Evolutionary conservation across 192 early-diverging fungal species (phyloP).

Genomic region (Umbelopsis sp.): DNA sequence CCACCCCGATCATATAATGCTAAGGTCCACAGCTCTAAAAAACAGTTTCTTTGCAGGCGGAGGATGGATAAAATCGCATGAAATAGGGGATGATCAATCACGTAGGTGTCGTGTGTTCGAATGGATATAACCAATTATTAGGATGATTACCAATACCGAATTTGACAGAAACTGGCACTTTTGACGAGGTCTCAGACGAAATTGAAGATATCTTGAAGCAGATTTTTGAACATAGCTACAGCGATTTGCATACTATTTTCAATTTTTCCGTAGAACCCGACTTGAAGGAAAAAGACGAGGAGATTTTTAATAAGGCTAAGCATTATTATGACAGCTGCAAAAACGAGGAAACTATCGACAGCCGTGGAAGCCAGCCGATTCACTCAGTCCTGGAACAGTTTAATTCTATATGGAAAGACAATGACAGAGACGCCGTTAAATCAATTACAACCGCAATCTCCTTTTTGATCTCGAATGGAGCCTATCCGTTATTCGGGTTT

Average conservation of each 20-base stretch:
- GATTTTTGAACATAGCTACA: slow-evolving; percentile 53
- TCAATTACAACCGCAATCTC: slow-evolving; percentile 5
- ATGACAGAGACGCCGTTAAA: background rate
- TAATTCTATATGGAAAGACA: slow-evolving; percentile 28
- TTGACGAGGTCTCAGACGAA: slow-evolving; percentile 22
- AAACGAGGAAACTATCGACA: slow-evolving; percentile 41
- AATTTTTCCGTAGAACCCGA: slow-evolving; percentile 23
- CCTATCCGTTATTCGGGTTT: slow-evolving; percentile 46
- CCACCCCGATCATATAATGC: background rate
- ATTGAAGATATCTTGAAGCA: slow-evolving; percentile 44
- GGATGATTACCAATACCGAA: background rate
- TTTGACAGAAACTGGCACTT: slow-evolving; percentile 18
- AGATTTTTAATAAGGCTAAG: slow-evolving; percentile 59
- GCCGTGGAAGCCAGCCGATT: slow-evolving; percentile 43
- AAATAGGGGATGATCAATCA: slow-evolving; percentile 65
- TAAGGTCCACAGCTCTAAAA: background rate
- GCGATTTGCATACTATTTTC: slow-evolving; percentile 20
- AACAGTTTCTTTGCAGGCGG: slow-evolving; percentile 42
- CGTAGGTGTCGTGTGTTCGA: slow-evolving; percentile 12
- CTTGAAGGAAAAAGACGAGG: slow-evolving; percentile 42
- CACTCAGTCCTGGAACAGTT: slow-evolving; percentile 36
- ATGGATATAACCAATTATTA: background rate
- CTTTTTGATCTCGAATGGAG: background rate
- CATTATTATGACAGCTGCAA: slow-evolving; percentile 58
- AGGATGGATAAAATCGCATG: slow-evolving; percentile 52